phyloP scores from a whole-genome alignment of 768 basidiomycete genomes.

The Nidularia pulvinata region DNA sequence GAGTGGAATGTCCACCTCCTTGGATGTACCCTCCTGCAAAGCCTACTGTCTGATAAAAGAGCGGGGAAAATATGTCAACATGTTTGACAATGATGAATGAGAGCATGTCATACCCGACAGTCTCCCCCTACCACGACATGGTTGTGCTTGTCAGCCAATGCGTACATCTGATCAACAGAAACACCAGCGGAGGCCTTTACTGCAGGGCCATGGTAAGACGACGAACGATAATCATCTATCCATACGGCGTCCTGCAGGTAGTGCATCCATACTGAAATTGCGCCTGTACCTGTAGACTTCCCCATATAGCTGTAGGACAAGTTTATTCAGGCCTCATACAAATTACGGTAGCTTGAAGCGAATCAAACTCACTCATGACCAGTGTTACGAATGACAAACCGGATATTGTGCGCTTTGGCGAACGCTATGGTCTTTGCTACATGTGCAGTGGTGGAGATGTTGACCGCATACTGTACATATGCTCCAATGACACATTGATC shows the following conservation, averaged over 20 bases:
- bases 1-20: conserved; percentile 19
- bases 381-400: conserved; percentile 12
- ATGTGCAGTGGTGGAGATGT: not conserved
- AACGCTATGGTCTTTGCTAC: conserved; percentile 9
- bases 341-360: too few relatives aligned
- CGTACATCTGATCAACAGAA: not conserved
- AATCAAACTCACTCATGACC: conserved; percentile 9
- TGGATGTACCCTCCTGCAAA: conserved; percentile 32
- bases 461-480: conserved; percentile 12
- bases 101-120: too few relatives aligned
- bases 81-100: too few relatives aligned
- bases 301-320: not conserved
- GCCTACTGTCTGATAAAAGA: conserved; percentile 22
- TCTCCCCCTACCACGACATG: not conserved
- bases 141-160: not conserved
- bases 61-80: too few relatives aligned
- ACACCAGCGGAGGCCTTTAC: not conserved
- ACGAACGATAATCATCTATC: not conserved
- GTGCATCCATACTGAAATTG: not conserved
- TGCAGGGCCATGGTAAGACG: not conserved
- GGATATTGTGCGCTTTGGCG: conserved; percentile 12
- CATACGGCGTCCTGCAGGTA: not conserved
- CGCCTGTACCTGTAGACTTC: not conserved
- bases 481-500: conserved; percentile 9
- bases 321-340: too few relatives aligned